Conservation (phyloP, 2,329 filamentous ascomycete species). For the Talaromyces albobiverticillius region DNA sequence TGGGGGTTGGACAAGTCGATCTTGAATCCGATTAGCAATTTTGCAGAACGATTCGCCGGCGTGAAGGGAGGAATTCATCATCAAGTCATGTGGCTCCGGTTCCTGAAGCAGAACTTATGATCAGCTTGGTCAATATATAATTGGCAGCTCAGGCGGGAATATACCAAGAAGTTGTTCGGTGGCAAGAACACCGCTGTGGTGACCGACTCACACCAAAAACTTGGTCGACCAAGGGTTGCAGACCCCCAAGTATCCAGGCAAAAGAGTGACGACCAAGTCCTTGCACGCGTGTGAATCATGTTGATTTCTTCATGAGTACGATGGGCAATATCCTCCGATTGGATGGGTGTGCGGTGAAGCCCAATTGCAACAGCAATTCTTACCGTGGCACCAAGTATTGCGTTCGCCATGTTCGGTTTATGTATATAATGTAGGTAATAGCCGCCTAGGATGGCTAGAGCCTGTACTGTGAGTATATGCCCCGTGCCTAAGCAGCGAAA, state of each 20-base stretch:
- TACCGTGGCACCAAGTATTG: slow-evolving; percentile 21
- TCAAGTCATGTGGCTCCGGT: slow-evolving; percentile 1
- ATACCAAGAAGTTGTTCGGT: not conserved
- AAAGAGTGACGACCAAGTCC: slow-evolving; percentile 24
- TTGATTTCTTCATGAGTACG: not conserved
- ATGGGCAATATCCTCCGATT: not conserved
- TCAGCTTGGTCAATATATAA: not conserved
- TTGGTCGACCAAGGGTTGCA: slow-evolving; percentile 14
- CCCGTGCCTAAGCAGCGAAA: slow-evolving; percentile 20
- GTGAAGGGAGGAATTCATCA: slow-evolving; percentile 7
- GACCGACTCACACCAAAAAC: slow-evolving; percentile 2
- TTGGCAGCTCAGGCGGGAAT: not conserved
- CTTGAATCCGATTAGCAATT: slow-evolving; percentile 17
- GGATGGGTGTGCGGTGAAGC: slow-evolving; percentile 14
- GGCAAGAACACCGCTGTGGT: not conserved
- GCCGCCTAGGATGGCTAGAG: slow-evolving; percentile 21
- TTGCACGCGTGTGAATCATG: slow-evolving; percentile 18
- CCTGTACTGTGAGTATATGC: slow-evolving; percentile 20
- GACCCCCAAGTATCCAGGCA: slow-evolving; percentile 19
- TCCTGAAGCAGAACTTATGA: slow-evolving; percentile 7
- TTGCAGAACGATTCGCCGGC: slow-evolving; percentile 16
- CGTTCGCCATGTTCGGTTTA: slow-evolving; percentile 22
- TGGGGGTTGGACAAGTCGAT: slow-evolving; percentile 15
- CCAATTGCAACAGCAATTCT: slow-evolving; percentile 22
- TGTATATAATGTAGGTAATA: slow-evolving; percentile 22